Base-by-base conservation (phyloP, 139 green algal genomes). In the Tetraselmis striata region DNA sequence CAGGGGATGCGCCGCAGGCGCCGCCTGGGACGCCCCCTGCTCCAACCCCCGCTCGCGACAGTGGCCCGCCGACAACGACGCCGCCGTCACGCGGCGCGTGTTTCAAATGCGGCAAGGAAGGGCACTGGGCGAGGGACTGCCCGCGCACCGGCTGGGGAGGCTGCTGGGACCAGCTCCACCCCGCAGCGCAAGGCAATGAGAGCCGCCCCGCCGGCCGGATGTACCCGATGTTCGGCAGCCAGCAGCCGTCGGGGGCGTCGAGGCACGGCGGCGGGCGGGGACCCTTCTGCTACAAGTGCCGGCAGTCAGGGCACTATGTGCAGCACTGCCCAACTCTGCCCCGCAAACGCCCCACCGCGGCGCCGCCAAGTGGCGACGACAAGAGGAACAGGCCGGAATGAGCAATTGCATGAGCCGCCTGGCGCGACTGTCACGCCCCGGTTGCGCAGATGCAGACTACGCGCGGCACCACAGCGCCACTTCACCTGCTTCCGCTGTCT, bases 101-200 rank as follows among this genome's bases (percentile, higher is more conserved):
- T 18, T 67, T 67, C 45, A 67, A 67, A 18, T 67, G 45, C 18
- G 45, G 45, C 11, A 5, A 67, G 45, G 45, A 5, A 18, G 45
- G 45, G 5, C 45, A 67, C 45, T 67, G 45, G 85, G 79, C 81
- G n/a, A 82, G 77, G 27, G 32, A 86, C 26, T 88, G 85, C 59
- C 85, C 85, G n/a, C 45, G 75, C 23, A 75, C 29, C 23, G 58
- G 58, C 59, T 28, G 28, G 23, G 29, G 79, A 18, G 28, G 58
- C 78, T 31, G 78, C 78, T 2, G 75, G 2, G 30, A 77, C 75
- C 2, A 28, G 2, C 28, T 27, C n/a, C 28, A 74, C 22, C 28
- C 23, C 28, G 26, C 23, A 23, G 5, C 23, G n/a, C 26, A 27
- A 30, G 27, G 76, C 76, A 59, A 79, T 26, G 29, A 26, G 76